A percentile compares a stretch with the other conserved stretches of the same genome.
Conservation (phyloP, 2,329 filamentous ascomycete genomes). For the Colletotrichum musae region DNA sequence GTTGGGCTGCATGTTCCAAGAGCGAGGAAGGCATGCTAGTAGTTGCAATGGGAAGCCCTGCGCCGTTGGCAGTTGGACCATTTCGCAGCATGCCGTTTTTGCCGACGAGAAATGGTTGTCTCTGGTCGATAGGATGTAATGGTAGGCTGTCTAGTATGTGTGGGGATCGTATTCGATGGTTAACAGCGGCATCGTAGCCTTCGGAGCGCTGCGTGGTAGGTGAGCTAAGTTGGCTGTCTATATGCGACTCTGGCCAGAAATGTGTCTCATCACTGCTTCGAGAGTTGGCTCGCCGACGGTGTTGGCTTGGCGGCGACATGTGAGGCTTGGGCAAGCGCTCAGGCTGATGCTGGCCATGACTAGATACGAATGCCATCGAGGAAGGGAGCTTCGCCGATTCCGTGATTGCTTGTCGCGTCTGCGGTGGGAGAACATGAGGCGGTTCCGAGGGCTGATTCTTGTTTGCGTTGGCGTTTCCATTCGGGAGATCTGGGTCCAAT, state of each 20-base stretch:
- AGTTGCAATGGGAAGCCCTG: conserved; percentile 43
- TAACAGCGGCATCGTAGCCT: conserved; percentile 31
- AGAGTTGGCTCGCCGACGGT: conserved; percentile 42
- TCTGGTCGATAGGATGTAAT: conserved; percentile 31
- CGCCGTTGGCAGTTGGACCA: conserved; percentile 31
- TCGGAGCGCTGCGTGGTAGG: conserved; percentile 36
- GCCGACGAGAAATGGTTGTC: conserved; percentile 50
- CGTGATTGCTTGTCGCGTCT: conserved; percentile 48
- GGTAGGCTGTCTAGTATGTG: conserved; percentile 3
- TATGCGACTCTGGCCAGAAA: conserved; percentile 39
- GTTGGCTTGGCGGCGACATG: conserved; percentile 42
- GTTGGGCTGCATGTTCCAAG: conserved; percentile 42
- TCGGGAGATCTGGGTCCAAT: conserved; percentile 22
- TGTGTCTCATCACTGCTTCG: conserved; percentile 48
- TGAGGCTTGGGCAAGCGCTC: conserved; percentile 42
- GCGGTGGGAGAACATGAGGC: conserved; percentile 13
- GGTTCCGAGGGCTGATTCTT: conserved; percentile 12
- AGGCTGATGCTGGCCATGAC: conserved; percentile 45
- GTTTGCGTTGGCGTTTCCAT: neutral
- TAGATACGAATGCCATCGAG: conserved; percentile 46
- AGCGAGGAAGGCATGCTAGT: conserved; percentile 41
- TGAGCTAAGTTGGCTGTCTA: conserved; percentile 39
- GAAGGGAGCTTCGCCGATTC: conserved; percentile 54
- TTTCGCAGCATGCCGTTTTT: conserved; percentile 57
- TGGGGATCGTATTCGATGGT: conserved; percentile 32